Evolutionary conservation across 768 basidiomycete species (phyloP).

Genomic region (Tricholoma furcatifolium): DNA sequence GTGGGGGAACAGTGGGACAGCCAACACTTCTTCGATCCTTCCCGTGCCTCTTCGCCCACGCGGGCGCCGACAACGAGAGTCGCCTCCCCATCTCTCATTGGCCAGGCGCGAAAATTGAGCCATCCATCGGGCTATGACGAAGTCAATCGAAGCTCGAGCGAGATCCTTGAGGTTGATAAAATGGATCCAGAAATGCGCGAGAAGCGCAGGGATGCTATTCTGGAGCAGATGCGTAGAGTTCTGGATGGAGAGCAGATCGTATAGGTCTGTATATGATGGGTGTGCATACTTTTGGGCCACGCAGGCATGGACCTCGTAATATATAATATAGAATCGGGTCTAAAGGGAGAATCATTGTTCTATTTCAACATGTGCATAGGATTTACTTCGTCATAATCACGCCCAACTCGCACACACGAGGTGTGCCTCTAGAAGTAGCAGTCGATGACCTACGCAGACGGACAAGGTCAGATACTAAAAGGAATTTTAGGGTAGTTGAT

Average conservation of each 20-base stretch:
- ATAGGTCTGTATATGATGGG: neutral
- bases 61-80: neutral
- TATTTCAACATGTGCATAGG: neutral
- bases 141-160: neutral
- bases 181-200: conserved; percentile 7
- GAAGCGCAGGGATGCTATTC: conserved; percentile 6
- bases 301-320: neutral
- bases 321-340: neutral
- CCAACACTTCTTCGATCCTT: neutral
- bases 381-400: neutral
- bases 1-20: neutral
- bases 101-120: neutral
- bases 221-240: conserved; percentile 10
- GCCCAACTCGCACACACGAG: no score
- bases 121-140: neutral
- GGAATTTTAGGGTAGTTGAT: no score
- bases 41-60: neutral
- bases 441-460: no score
- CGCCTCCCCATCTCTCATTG: neutral
- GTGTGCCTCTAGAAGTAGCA: no score
- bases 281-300: neutral
- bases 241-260: conserved; percentile 5
- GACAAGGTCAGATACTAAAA: no score
- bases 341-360: neutral
- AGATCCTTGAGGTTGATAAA: neutral